These are phyloP conservation scores for Aspergillus costaricaensis DNA, from an alignment of 2,329 filamentous ascomycete species.

Conservation along the genomic window DNA sequence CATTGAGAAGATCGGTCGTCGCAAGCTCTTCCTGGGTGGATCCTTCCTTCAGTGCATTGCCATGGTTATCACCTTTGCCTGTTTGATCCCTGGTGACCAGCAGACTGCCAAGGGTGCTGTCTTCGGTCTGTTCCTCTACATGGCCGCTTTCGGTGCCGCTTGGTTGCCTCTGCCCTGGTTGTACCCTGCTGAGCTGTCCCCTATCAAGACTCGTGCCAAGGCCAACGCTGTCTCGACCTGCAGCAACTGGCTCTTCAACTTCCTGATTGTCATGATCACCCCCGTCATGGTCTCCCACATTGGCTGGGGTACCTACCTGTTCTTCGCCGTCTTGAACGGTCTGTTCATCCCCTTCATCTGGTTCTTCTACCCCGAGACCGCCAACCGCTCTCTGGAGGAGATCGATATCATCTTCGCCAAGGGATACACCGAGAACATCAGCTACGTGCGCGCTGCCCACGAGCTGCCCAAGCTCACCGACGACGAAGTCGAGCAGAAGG, in stretches of 20 bases:
- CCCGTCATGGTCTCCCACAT: slow-evolving; percentile 45
- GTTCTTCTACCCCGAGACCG: slow-evolving; percentile 58
- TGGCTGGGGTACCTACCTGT: slow-evolving; percentile 47
- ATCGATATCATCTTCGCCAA: slow-evolving; percentile 50
- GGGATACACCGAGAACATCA: slow-evolving; percentile 46
- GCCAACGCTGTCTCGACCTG: slow-evolving; percentile 58
- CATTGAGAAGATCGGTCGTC: slow-evolving; percentile 52
- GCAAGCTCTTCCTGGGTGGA: slow-evolving; percentile 45
- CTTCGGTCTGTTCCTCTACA: slow-evolving; percentile 69
- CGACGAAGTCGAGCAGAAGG: slow-evolving; percentile 38
- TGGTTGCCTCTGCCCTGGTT: slow-evolving; percentile 66
- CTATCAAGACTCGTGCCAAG: slow-evolving; percentile 58
- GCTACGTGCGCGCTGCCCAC: slow-evolving; percentile 37
- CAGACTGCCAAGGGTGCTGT: slow-evolving; percentile 42
- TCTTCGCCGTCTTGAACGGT: slow-evolving; percentile 46
- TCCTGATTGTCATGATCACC: slow-evolving; percentile 55
- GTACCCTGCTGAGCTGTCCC: slow-evolving; percentile 55
- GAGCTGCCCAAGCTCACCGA: slow-evolving; percentile 38
- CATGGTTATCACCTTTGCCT: slow-evolving; percentile 44
- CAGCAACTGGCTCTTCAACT: slow-evolving; percentile 60
- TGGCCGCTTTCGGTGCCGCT: slow-evolving; percentile 67
- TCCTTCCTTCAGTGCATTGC: slow-evolving; percentile 41
- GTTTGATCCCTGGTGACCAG: slow-evolving; percentile 35
- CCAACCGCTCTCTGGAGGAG: slow-evolving; percentile 47
- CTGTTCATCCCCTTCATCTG: slow-evolving; percentile 55